Evolutionary conservation across 345 rosid genomes (phyloP), one percentile per base, ranked within the genome.

Genomic region (Cardamine resedifolia): DNA sequence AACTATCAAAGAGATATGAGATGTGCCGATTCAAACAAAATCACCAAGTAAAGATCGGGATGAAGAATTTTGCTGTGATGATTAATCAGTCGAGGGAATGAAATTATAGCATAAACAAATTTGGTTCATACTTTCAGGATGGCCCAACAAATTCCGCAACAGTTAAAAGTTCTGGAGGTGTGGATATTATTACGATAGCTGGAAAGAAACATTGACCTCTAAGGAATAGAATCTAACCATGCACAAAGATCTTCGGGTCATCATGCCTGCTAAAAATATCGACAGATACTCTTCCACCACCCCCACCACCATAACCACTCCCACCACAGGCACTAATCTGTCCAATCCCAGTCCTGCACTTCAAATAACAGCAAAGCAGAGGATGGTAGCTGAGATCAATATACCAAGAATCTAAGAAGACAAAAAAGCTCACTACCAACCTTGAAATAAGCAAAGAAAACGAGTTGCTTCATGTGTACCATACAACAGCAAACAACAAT

Each of bases 281-380:
- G 43, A 96, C 95, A 28, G 99, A 79, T 79, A 92, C 84, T 88
- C 99, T 90, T 75, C 99, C 99, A 64, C 99, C 99, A 38, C 99
- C 98, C 23, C 99, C 99, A 72, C 98, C 99, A 58, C 82, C 98
- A 81, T 83, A 92, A 77, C 99, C 99, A 81, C 83, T 77, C 66
- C 99, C 99, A 55, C 99, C 99, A 78, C 97, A 87, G 16, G 99
- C 97, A 79, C 96, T 96, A 65, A 96, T 86, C 81, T 63, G 68
- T 66, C 99, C 99, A 87, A 77, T 66, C 83, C 99, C 99, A 52
- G 83, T 90, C 99, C 99, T 96, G 97, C 84, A 79, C 84, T 83
- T 74, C 76, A 82, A 77, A 87, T 64, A 78, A 52, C 10, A 64
- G 72, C 72, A 65, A 77, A 66, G 45, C 63, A 71, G 50, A 58